Conservation (phyloP, 2,329 filamentous ascomycete genomes). For the Stylonectria norvegica region DNA sequence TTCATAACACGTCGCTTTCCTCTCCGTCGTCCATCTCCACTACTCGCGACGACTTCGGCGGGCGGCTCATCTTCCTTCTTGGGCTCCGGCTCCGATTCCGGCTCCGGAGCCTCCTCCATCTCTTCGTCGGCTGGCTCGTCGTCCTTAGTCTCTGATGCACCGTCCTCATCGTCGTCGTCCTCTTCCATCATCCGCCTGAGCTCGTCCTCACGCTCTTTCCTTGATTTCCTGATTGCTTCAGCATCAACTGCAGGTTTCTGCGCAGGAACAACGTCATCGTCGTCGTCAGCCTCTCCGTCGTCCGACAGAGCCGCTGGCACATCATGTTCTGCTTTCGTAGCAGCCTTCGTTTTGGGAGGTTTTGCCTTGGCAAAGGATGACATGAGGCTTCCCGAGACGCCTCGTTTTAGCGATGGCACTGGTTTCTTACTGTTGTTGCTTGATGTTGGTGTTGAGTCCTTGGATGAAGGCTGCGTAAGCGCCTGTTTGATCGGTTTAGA, state of each 20-base stretch:
- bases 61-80: slow-evolving; percentile 43
- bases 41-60: slow-evolving; percentile 52
- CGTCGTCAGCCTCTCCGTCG: slow-evolving; percentile 40
- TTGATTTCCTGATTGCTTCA: slow-evolving; percentile 28
- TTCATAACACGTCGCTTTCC: slow-evolving; percentile 79
- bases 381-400: slow-evolving; percentile 64
- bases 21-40: slow-evolving; percentile 61
- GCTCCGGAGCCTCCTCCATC: slow-evolving; percentile 39
- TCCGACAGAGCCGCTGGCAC: slow-evolving; percentile 34
- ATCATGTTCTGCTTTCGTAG: slow-evolving; percentile 33
- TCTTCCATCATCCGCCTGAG: slow-evolving; percentile 50
- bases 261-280: slow-evolving; percentile 29
- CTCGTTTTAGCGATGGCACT: slow-evolving; percentile 49
- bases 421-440: slow-evolving; percentile 31
- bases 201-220: slow-evolving; percentile 38
- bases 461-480: slow-evolving; percentile 18
- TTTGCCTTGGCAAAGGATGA: slow-evolving; percentile 69
- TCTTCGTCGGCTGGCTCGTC: slow-evolving; percentile 38
- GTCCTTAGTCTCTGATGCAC: slow-evolving; percentile 37
- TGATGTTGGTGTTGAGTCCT: slow-evolving; percentile 25
- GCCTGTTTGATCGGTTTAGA: slow-evolving; percentile 31
- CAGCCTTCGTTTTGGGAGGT: slow-evolving; percentile 48
- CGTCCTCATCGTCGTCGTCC: slow-evolving; percentile 56
- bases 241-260: slow-evolving; percentile 24
- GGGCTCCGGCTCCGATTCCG: slow-evolving; percentile 35